Conservation (phyloP, 257 asterid genomes). For the Nicotiana otophora region DNA sequence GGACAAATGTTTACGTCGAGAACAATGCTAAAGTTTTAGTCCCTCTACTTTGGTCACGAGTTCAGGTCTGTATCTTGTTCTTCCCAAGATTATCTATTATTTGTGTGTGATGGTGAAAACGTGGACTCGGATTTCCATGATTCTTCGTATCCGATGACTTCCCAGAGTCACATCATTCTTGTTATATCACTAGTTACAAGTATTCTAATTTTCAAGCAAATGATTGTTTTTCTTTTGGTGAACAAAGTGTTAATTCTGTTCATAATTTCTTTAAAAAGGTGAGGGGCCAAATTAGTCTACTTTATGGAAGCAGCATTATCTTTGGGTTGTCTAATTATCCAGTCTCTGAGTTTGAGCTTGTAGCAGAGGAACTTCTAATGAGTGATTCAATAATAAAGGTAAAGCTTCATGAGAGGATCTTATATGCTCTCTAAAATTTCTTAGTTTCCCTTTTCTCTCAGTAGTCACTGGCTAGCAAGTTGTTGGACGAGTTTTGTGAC, state of each 20-base stretch:
- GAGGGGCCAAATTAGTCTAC: constrained; percentile 94
- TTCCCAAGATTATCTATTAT: not conserved
- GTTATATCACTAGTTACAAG: not conserved
- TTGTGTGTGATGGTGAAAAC: not conserved
- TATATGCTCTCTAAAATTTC: not conserved
- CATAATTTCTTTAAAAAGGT: constrained; percentile 47
- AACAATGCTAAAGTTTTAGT: constrained; percentile 89
- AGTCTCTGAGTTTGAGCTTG: constrained; percentile 93
- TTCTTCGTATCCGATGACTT: not conserved
- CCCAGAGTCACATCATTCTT: not conserved
- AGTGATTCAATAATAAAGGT: constrained; percentile 90
- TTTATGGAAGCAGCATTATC: constrained; percentile 70
- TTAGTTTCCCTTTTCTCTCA: not conserved
- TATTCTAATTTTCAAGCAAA: not conserved
- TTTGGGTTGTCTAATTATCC: constrained; percentile 85
- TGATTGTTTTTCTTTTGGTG: constrained; percentile 4
- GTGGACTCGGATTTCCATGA: not conserved
- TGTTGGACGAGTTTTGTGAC: not conserved
- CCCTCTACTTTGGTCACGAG: constrained; percentile 98
- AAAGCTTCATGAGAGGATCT: constrained; percentile 6
- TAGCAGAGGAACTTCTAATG: constrained; percentile 96
- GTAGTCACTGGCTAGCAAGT: not conserved
- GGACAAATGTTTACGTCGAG: constrained; percentile 96
- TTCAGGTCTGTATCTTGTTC: constrained; percentile 54
- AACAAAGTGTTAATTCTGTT: not conserved